Percentiles rank a stretch among this genome's conserved stretches.
phyloP scores from a whole-genome alignment of 1,284 basidiomycete species.

The Apiotrichum gracile region DNA sequence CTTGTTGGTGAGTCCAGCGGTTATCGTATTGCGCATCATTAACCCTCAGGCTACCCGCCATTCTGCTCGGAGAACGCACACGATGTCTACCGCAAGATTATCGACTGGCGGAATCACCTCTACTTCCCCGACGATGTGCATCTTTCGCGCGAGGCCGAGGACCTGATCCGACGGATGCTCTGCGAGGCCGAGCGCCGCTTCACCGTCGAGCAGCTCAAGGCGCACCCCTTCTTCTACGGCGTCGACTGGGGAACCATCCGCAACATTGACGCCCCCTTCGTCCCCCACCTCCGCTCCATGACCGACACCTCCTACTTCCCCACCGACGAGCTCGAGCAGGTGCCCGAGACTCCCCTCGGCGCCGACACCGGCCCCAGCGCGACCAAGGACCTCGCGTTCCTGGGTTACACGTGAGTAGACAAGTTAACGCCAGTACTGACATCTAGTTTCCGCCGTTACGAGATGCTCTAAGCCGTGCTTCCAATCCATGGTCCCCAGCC shows the following conservation, averaged over 20 bases:
- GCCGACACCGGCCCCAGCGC: constrained; percentile 62
- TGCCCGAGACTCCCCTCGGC: constrained; percentile 56
- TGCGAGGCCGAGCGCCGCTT: constrained; percentile 74
- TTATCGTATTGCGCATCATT: background rate
- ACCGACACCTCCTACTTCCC: constrained; percentile 92
- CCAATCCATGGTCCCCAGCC: background rate
- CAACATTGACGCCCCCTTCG: constrained; percentile 90
- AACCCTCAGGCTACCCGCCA: constrained; percentile 66
- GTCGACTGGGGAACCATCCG: constrained; percentile 90
- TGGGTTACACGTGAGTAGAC: constrained; percentile 58
- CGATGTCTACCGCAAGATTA: constrained; percentile 98
- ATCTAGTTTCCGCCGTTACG: constrained; percentile 42
- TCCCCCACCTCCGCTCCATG: constrained; percentile 83
- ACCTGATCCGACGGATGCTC: constrained; percentile 81
- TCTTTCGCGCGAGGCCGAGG: constrained; percentile 85
- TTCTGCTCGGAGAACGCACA: constrained; percentile 97
- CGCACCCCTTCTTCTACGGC: constrained; percentile 93
- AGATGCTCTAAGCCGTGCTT: constrained; percentile 32
- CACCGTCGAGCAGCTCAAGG: constrained; percentile 81
- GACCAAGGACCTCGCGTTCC: constrained; percentile 83
- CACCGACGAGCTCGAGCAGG: constrained; percentile 85
- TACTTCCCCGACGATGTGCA: constrained; percentile 95
- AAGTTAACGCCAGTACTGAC: background rate
- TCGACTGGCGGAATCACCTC: constrained; percentile 87
- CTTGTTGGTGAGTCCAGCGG: constrained; percentile 59